These are phyloP conservation scores for Prunus mongolica DNA, from an alignment of 306 rosid genomes.

Conservation along the genomic window DNA sequence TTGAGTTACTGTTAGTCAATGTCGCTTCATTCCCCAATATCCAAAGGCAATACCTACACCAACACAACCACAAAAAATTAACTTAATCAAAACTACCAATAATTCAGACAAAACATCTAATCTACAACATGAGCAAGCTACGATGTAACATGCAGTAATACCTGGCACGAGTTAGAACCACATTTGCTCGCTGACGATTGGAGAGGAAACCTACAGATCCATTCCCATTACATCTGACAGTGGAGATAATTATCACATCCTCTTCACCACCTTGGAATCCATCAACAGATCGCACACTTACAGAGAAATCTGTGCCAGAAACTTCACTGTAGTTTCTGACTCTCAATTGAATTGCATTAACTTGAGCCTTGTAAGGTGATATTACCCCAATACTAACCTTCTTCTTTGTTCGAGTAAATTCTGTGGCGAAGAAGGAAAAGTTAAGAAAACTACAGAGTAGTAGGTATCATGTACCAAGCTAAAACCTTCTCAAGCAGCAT, in stretches of 20 bases:
- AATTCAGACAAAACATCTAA: neutral
- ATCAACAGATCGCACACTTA: slow-evolving; percentile 50
- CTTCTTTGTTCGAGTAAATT: slow-evolving; percentile 24
- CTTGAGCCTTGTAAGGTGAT: slow-evolving; percentile 57
- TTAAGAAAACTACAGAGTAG: neutral
- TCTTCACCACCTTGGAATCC: slow-evolving; percentile 71
- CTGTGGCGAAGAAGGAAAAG: slow-evolving; percentile 13
- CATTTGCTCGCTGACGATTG: slow-evolving; percentile 44
- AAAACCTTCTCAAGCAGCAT: neutral
- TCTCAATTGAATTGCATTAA: slow-evolving; percentile 40
- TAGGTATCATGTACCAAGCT: no score
- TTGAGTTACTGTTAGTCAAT: slow-evolving; percentile 12
- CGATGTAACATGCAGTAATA: neutral
- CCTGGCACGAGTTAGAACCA: slow-evolving; percentile 58
- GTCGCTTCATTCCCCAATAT: slow-evolving; percentile 31
- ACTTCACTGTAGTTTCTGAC: slow-evolving; percentile 17
- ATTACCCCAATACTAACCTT: slow-evolving; percentile 55
- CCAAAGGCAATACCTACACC: slow-evolving; percentile 35
- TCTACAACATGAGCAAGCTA: neutral
- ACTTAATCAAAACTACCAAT: neutral
- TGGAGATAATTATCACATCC: slow-evolving; percentile 46
- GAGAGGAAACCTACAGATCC: slow-evolving; percentile 54
- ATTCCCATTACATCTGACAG: slow-evolving; percentile 27
- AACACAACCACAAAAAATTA: no score
- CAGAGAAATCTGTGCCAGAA: slow-evolving; percentile 23